Evolutionary conservation across 2,329 filamentous ascomycete genomes (phyloP).

Genomic region (Teratosphaeria pseudoeucalypti): DNA sequence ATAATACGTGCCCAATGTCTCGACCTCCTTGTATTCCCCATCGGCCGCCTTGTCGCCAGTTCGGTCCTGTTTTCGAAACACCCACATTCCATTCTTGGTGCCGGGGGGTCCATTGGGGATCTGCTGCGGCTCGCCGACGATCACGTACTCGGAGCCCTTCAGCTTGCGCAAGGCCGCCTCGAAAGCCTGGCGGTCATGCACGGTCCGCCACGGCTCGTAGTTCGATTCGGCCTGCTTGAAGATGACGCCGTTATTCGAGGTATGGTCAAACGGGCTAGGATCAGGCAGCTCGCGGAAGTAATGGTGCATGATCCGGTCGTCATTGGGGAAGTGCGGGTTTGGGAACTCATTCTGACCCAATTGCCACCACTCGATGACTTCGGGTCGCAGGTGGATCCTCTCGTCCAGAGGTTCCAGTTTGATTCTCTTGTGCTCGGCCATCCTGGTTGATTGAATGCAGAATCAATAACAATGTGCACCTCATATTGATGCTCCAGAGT

Average conservation of each 20-base stretch:
- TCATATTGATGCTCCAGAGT: not conserved
- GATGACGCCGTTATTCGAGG: slow-evolving; percentile 50
- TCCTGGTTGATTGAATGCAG: not conserved
- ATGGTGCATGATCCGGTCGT: slow-evolving; percentile 42
- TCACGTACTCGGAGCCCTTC: slow-evolving; percentile 50
- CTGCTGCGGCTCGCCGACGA: slow-evolving; percentile 47
- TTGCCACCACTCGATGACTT: slow-evolving; percentile 21
- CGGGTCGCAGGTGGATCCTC: slow-evolving; percentile 8
- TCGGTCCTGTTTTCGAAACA: slow-evolving; percentile 50
- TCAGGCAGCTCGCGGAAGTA: slow-evolving; percentile 56
- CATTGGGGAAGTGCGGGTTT: slow-evolving; percentile 11
- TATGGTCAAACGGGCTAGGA: slow-evolving; percentile 39
- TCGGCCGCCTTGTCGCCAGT: slow-evolving; percentile 28
- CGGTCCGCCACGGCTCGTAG: slow-evolving; percentile 38
- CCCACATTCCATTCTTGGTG: slow-evolving; percentile 43
- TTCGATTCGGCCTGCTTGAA: slow-evolving; percentile 42
- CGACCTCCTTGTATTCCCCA: slow-evolving; percentile 15
- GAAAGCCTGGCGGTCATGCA: slow-evolving; percentile 46
- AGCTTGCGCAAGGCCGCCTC: slow-evolving; percentile 45
- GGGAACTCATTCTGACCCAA: slow-evolving; percentile 8
- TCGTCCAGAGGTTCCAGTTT: slow-evolving; percentile 17
- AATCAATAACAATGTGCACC: not conserved
- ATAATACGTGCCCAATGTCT: slow-evolving; percentile 48
- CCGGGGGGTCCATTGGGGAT: slow-evolving; percentile 25
- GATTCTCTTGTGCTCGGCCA: slow-evolving; percentile 8